A percentile compares a stretch with the other conserved stretches of the same genome.
phyloP scores from a whole-genome alignment of 1,284 basidiomycete genomes.

The Ustilago loliicola region DNA sequence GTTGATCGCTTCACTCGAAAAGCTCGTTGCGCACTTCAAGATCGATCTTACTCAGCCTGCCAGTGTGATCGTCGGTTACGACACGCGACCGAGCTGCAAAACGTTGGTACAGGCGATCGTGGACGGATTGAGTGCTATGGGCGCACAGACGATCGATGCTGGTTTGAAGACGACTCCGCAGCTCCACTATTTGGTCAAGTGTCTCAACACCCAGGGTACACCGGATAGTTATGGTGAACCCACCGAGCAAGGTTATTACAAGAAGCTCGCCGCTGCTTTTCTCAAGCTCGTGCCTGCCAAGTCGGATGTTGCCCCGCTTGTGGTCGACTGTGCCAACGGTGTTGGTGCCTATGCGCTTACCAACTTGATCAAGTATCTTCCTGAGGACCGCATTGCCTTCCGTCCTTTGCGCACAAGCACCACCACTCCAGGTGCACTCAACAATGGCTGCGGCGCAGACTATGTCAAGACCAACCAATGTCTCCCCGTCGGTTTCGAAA shows the following conservation, averaged over 20 bases:
- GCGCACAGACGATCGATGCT: constrained; percentile 70
- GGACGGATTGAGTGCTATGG: constrained; percentile 82
- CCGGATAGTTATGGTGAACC: constrained; percentile 84
- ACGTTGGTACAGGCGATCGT: constrained; percentile 84
- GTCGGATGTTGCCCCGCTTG: constrained; percentile 73
- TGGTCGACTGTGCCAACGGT: constrained; percentile 97
- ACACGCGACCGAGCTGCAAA: constrained; percentile 91
- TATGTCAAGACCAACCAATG: constrained; percentile 85
- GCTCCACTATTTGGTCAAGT: constrained; percentile 92
- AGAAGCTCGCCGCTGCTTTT: constrained; percentile 87
- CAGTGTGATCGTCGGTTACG: constrained; percentile 88
- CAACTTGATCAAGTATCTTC: constrained; percentile 61
- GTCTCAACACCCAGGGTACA: constrained; percentile 84
- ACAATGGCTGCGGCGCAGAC: constrained; percentile 90
- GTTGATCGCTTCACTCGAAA: constrained; percentile 79
- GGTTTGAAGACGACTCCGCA: constrained; percentile 94
- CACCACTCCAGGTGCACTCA: constrained; percentile 81
- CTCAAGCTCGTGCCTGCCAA: constrained; percentile 78
- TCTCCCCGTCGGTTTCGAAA: constrained; percentile 63
- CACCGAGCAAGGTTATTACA: constrained; percentile 86
- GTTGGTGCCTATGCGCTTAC: constrained; percentile 79
- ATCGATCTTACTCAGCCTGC: constrained; percentile 85
- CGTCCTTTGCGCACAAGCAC: constrained; percentile 67
- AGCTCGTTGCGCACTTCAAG: constrained; percentile 78
- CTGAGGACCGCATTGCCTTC: constrained; percentile 54